Percentiles rank a stretch among this genome's conserved stretches.
These are phyloP conservation scores for Myxozyma monticola DNA, from an alignment of 805 yeast genomes.

Conservation along the genomic window DNA sequence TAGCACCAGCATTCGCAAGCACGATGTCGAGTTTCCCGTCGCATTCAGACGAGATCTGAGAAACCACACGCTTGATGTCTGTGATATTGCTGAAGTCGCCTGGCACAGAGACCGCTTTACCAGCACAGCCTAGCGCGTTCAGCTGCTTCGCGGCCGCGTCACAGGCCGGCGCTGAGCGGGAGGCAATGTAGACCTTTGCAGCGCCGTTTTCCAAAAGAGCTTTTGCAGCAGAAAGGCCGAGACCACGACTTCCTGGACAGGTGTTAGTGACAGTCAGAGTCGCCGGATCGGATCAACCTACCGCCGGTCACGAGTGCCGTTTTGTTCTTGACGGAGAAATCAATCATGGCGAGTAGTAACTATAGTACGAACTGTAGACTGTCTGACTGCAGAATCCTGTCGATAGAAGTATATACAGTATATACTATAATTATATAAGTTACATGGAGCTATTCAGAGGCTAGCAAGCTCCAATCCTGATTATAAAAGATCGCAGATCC, in stretches of 20 bases:
- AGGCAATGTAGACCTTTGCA: conserved; percentile 58
- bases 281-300: not conserved
- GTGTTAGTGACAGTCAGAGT: not conserved
- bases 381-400: no score
- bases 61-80: conserved; percentile 50
- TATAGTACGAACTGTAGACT: no score
- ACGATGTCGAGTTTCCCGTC: conserved; percentile 57
- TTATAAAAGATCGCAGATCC: no score
- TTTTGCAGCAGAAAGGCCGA: conserved; percentile 69
- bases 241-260: conserved; percentile 61
- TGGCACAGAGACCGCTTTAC: conserved; percentile 50
- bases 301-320: conserved; percentile 28
- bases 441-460: no score
- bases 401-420: no score
- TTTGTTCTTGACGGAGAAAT: conserved; percentile 20
- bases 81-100: conserved; percentile 51
- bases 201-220: conserved; percentile 64
- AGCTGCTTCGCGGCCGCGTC: conserved; percentile 51
- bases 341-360: conserved; percentile 8
- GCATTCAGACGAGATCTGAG: conserved; percentile 42
- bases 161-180: conserved; percentile 64
- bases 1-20: conserved; percentile 76
- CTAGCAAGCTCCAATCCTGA: no score
- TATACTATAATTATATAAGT: no score
- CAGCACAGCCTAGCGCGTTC: conserved; percentile 35